Evolutionary conservation across 208 protist genomes (phyloP).

Genomic region (Trypanosoma grayi): DNA sequence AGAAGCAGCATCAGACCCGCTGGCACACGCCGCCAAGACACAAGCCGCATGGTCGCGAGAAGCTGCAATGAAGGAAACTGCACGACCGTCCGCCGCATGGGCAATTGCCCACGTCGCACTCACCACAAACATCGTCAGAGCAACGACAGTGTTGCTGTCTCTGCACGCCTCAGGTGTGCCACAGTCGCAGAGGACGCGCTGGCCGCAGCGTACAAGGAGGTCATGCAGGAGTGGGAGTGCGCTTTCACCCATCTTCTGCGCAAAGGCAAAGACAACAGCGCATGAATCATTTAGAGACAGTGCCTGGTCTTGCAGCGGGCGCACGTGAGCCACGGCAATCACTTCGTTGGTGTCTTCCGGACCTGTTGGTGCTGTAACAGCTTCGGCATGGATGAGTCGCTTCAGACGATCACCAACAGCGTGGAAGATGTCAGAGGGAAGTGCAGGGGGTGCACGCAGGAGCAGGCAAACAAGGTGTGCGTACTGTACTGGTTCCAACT

Average conservation of each 20-base stretch:
- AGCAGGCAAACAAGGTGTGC: constrained; percentile 15
- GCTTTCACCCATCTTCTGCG: constrained; percentile 14
- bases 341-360: neutral
- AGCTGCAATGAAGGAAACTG: constrained; percentile 9
- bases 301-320: constrained; percentile 10
- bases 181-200: constrained; percentile 1
- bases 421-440: constrained; percentile 24
- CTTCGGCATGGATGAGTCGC: constrained; percentile 23
- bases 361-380: neutral
- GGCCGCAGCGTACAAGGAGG: constrained; percentile 21
- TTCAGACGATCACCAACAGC: constrained; percentile 24
- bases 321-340: constrained; percentile 12
- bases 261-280: constrained; percentile 24
- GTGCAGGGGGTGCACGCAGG: constrained; percentile 20
- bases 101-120: constrained; percentile 6
- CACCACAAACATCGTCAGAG: constrained; percentile 24
- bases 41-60: constrained; percentile 5
- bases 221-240: constrained; percentile 26
- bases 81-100: neutral
- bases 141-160: neutral
- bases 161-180: neutral
- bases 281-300: constrained; percentile 23
- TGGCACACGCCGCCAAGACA: neutral
- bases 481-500: constrained; percentile 14
- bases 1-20: no score